Base-by-base conservation (phyloP, 805 yeast genomes). In the Candida boleticola region DNA sequence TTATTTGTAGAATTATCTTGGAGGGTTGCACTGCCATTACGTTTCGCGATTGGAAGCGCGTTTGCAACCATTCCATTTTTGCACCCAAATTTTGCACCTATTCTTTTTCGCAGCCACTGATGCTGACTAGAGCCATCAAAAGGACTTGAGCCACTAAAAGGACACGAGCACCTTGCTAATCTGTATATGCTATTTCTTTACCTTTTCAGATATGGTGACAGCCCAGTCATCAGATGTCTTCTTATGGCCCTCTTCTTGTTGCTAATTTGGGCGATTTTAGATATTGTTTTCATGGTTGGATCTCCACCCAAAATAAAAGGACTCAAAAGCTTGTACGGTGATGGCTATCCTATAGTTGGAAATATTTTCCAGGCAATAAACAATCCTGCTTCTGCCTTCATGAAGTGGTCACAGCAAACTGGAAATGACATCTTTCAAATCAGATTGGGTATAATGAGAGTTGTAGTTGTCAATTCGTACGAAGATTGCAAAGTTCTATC, bases 391-490 rank as follows among this genome's bases (percentile, higher is more conserved):
- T 39, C 66, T 14, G 60, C 60, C 6, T 82, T 76, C 51, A 45
- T 59, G 39, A 45, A 59, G 13, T 77, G 87, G 79, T 40, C 73
- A 0, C 36, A 56, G n/a, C 43, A 45, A 11, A 70, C 73, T 46
- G 71, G 76, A 0, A 26, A 36, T 3, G 58, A 66, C 5, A 74
- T 83, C 1, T 84, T 74, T 53, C 92, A 85, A 50, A 68, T 84
- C 34, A 60, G 84, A 36, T 58, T 85, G 41, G 95, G 95, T 0
- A 62, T 56, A 16, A 68, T 61, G 30, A 62, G 74, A 11, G 76
- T 82, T 1, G 72, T 86, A 10, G 81, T 86, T 14, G 90, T 80
- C n/a, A 83, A 85, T 54, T 74, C 84, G 1, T 81, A 64, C 49
- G 74, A 71, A 3, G 73, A 83, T 5, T 79, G 82, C 1, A 57